Evolutionary conservation across 306 rosid species (phyloP).

Genomic region (Cucumis cinereus): DNA sequence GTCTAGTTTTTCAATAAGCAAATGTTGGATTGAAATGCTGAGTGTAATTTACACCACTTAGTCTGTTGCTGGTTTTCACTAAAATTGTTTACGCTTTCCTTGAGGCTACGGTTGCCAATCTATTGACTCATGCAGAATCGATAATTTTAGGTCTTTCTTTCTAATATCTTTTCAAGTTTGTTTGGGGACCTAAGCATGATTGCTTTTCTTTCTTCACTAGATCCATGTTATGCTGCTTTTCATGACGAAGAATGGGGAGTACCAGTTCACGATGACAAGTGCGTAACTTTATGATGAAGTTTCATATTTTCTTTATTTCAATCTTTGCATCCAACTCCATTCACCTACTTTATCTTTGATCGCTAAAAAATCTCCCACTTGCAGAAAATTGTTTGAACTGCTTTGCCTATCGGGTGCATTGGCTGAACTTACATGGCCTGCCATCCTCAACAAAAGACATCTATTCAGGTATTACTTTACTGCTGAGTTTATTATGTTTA

Average conservation of each 20-base stretch:
- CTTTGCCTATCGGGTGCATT: conserved; percentile 73
- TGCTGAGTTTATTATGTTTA: neutral
- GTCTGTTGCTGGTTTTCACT: neutral
- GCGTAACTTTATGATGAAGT: conserved; percentile 18
- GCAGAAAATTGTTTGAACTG: conserved; percentile 61
- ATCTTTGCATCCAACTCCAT: conserved; percentile 13
- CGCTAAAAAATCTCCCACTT: conserved; percentile 4
- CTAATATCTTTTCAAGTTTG: neutral
- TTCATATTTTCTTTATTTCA: conserved; percentile 12
- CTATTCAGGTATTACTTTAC: conserved; percentile 41
- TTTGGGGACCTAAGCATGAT: neutral
- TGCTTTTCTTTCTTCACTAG: conserved; percentile 26
- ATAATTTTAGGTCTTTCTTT: neutral
- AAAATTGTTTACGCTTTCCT: neutral
- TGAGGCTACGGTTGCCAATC: neutral
- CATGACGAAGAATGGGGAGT: conserved; percentile 76
- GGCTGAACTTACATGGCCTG: conserved; percentile 68
- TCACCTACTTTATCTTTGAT: neutral
- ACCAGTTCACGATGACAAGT: conserved; percentile 64
- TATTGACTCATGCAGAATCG: neutral
- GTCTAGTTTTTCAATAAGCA: neutral
- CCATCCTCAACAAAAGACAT: conserved; percentile 46
- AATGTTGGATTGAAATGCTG: neutral
- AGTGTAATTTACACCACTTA: neutral
- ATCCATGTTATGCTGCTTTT: conserved; percentile 45